These are phyloP conservation scores for Rhododendron vialii DNA, from an alignment of 148 eudicot genomes.

Conservation along the genomic window DNA sequence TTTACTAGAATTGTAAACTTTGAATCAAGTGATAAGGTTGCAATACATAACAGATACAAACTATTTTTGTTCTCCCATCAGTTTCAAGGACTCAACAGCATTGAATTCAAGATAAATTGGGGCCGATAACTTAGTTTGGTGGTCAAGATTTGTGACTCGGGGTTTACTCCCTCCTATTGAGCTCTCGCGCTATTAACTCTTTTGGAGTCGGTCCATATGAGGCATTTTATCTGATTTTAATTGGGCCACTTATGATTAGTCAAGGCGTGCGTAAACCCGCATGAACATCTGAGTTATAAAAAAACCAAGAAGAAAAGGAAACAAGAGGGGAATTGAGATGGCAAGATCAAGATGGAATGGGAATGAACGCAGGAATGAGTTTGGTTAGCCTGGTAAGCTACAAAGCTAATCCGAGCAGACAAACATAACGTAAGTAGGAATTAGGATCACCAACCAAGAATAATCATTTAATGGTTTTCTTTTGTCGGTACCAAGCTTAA, in stretches of 20 bases:
- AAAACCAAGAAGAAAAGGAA: no score
- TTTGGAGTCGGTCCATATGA: no score
- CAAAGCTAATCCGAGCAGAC: background rate
- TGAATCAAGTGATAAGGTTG: background rate
- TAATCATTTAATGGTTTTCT: background rate
- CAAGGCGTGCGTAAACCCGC: no score
- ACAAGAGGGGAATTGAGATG: background rate
- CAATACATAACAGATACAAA: background rate
- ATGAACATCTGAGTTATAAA: no score
- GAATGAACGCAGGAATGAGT: background rate
- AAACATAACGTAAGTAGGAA: background rate
- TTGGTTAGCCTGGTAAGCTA: background rate
- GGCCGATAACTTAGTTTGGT: no score
- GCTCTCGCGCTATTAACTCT: no score
- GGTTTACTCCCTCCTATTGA: background rate
- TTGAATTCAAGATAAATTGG: background rate
- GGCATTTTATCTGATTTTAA: no score
- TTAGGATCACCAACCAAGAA: background rate
- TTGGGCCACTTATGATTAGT: background rate
- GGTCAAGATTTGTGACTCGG: no score
- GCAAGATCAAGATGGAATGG: background rate
- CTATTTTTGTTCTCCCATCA: background rate
- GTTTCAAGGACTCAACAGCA: background rate
- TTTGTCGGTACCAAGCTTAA: background rate
- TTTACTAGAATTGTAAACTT: no score